phyloP scores from a whole-genome alignment of 2,329 filamentous ascomycete genomes.

The Penicillium sp. region DNA sequence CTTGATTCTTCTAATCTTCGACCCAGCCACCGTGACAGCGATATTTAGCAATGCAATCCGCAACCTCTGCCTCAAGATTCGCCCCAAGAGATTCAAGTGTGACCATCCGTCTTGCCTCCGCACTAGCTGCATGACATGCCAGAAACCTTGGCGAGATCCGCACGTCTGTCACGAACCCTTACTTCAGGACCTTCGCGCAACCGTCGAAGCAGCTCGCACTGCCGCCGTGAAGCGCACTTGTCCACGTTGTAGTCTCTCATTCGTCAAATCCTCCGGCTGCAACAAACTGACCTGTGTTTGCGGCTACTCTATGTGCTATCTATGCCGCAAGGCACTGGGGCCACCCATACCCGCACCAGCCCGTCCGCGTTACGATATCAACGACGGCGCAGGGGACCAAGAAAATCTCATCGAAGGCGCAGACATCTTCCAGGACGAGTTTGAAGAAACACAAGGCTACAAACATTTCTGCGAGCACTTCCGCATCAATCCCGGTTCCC shows the following conservation, averaged over 20 bases:
- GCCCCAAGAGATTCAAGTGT: constrained; percentile 77
- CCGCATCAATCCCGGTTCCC: constrained; percentile 72
- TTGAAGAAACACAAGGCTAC: constrained; percentile 69
- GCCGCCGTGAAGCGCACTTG: constrained; percentile 94
- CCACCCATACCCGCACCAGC: constrained; percentile 22
- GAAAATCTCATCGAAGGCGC: constrained; percentile 10
- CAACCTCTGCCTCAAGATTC: constrained; percentile 69
- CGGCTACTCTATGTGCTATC: constrained; percentile 97
- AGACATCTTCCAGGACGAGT: constrained; percentile 23
- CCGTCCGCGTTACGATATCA: constrained; percentile 41
- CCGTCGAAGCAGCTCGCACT: constrained; percentile 90
- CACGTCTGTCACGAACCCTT: constrained; percentile 89
- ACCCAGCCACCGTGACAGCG: constrained; percentile 50
- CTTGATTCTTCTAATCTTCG: constrained; percentile 59
- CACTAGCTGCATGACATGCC: constrained; percentile 77
- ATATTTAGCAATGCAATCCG: constrained; percentile 63
- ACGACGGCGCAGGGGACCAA: constrained; percentile 31
- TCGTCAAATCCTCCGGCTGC: constrained; percentile 91
- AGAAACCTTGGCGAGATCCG: constrained; percentile 81
- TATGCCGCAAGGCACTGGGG: constrained; percentile 73
- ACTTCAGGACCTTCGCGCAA: constrained; percentile 77
- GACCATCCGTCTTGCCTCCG: constrained; percentile 68
- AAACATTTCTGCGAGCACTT: constrained; percentile 97
- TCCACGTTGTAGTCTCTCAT: constrained; percentile 84
- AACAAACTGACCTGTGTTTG: constrained; percentile 97